phyloP scores from a whole-genome alignment of 352 stramenopile genomes.

The Phytophthora palmivora region DNA sequence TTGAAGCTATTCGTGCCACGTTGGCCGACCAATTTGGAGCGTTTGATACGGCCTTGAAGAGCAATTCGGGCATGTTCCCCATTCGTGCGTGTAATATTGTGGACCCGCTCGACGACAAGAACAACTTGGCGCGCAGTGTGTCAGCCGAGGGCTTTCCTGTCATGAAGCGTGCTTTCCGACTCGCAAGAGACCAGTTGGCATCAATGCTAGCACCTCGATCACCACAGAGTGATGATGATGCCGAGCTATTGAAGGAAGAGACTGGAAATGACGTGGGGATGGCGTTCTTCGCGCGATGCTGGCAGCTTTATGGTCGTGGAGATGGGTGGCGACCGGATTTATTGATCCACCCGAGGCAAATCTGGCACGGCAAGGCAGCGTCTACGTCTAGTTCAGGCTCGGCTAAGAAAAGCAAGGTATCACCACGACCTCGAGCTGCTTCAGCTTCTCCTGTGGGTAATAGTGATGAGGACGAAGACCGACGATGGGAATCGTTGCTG shows the following conservation, averaged over 20 bases:
- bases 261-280: constrained; percentile 39
- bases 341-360: constrained; percentile 79
- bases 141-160: constrained; percentile 74
- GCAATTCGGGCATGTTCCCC: constrained; percentile 54
- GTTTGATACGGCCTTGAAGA: constrained; percentile 47
- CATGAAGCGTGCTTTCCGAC: constrained; percentile 73
- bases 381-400: constrained; percentile 27
- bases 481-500: constrained; percentile 47
- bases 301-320: constrained; percentile 70
- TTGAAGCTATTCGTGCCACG: constrained; percentile 56
- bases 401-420: constrained; percentile 28
- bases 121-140: constrained; percentile 88
- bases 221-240: constrained; percentile 23
- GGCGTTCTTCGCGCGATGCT: constrained; percentile 65
- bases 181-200: constrained; percentile 63
- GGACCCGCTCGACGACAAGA: constrained; percentile 86
- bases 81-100: constrained; percentile 90
- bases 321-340: constrained; percentile 84
- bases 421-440: constrained; percentile 22
- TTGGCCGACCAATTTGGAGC: constrained; percentile 65
- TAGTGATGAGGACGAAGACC: constrained; percentile 41
- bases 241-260: constrained; percentile 27
- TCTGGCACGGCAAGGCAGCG: constrained; percentile 58
- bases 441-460: constrained; percentile 18
- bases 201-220: constrained; percentile 39